Evolutionary conservation across 2,329 filamentous ascomycete species (phyloP).

Genomic region (Neospermospora avenae): DNA sequence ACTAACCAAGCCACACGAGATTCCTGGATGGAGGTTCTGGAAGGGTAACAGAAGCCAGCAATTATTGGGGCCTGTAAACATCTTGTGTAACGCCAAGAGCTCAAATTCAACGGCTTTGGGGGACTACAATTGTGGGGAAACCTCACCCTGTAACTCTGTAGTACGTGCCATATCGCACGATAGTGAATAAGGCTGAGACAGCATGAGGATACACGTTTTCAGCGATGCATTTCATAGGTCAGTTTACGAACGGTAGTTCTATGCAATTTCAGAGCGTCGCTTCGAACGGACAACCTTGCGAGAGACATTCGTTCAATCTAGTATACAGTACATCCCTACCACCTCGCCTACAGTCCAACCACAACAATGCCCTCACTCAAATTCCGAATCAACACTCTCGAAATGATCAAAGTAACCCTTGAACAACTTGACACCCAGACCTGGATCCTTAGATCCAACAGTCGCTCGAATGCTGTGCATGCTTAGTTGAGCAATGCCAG

Average conservation of each 20-base stretch:
- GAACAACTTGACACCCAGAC: slow-evolving; percentile 15
- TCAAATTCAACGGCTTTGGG: too few species aligned
- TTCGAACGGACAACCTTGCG: neutral
- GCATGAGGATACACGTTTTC: too few species aligned
- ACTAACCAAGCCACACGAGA: neutral
- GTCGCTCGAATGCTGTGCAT: slow-evolving; percentile 94
- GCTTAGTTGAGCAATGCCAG: slow-evolving; percentile 83
- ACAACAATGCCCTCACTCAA: slow-evolving; percentile 8
- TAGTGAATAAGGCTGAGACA: too few species aligned
- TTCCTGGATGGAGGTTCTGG: neutral
- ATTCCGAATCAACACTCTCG: slow-evolving; percentile 13
- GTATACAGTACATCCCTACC: neutral
- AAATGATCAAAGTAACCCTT: slow-evolving; percentile 19
- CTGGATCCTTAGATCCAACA: slow-evolving; percentile 60
- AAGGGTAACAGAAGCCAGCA: neutral
- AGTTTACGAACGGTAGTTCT: neutral
- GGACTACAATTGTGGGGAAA: too few species aligned
- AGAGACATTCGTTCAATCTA: neutral
- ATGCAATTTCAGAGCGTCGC: too few species aligned
- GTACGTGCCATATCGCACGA: too few species aligned
- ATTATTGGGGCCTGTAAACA: neutral
- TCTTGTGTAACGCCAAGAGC: neutral
- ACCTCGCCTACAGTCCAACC: neutral
- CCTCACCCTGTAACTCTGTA: too few species aligned
- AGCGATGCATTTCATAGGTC: neutral